Conservation (phyloP, 768 basidiomycete genomes). For the Tubosaeta brunneosetosa region DNA sequence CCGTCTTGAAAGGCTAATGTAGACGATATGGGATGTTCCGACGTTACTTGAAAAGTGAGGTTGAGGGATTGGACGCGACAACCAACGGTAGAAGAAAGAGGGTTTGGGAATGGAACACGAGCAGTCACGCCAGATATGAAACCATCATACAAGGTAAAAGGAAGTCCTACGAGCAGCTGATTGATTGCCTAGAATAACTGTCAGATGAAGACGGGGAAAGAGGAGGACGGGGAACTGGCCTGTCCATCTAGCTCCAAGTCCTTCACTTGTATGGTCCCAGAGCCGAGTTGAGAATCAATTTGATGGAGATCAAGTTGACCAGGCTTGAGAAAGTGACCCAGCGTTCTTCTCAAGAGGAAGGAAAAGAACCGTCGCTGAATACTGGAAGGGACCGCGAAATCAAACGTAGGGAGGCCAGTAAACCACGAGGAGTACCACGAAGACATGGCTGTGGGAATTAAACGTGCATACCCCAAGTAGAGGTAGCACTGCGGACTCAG, state of each 20-base stretch:
- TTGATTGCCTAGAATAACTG: conserved; percentile 66
- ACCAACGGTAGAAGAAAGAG: conserved; percentile 67
- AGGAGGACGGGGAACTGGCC: conserved; percentile 41
- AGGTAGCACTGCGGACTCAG: conserved; percentile 1
- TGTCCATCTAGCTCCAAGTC: conserved; percentile 74
- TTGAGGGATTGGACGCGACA: conserved; percentile 65
- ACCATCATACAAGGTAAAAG: conserved; percentile 65
- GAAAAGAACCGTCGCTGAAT: conserved; percentile 89
- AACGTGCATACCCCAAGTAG: conserved; percentile 15
- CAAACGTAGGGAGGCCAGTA: conserved; percentile 54
- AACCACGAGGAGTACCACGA: conserved; percentile 59
- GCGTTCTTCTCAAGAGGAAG: conserved; percentile 74
- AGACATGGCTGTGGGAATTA: conserved; percentile 33
- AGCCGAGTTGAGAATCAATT: conserved; percentile 91
- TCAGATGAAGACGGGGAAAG: conserved; percentile 13
- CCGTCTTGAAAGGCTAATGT: conserved; percentile 13
- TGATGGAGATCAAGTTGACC: conserved; percentile 84
- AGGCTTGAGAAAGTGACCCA: conserved; percentile 84
- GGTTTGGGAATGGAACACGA: conserved; percentile 82
- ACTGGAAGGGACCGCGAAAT: conserved; percentile 59
- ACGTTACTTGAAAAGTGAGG: conserved; percentile 54
- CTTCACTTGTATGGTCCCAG: conserved; percentile 81
- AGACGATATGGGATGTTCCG: conserved; percentile 14
- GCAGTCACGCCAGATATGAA: conserved; percentile 70
- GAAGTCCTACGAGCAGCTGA: conserved; percentile 55